Base-by-base conservation (phyloP, 768 basidiomycete species). In the Serendipita sp. region DNA sequence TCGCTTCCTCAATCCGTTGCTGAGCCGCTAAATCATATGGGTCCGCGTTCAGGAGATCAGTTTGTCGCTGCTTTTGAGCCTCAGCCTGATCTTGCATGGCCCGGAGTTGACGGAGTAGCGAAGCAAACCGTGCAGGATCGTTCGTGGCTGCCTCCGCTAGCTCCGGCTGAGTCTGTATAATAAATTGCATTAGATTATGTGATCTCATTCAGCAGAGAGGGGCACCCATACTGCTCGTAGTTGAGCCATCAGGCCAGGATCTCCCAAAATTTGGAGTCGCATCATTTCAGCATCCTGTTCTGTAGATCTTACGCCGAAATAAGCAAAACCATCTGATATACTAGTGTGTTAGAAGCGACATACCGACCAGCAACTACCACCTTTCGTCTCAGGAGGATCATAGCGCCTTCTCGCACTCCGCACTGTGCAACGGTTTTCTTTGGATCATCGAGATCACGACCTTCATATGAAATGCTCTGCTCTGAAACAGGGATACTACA, bases 1-100 rank as follows among this genome's bases (percentile, higher is more conserved):
- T 97, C 3, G 85, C 84, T 71, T 98, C 96, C 74, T 95, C 96
- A 64, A 99, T 99, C 77, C 81, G 85, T 66, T 78, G 79, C 75
- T 98, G 96, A 0, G 93, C 92, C 71, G 97, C 93, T 1, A 96
- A 76, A 71, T 96, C 86, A 74, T 81, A 97, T 1, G 95, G 93
- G 74, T 97, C 86, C 0, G 87, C 86, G 69, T 95, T 88, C 66
- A 97, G 79, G 15, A 76, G 75, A 68, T 78, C 79, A 54, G 88
- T 81, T 72, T 85, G 85, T 45, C 78, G 82, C 67, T 84, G 82
- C 18, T 78, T 79, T 44, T 77, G 77, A 34, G 83, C 64, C 67
- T 90, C 86, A 0, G 78, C 75, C 13, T 79, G 74, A 24, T 75
- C 67, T 30, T 84, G 82, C 35, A 82, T 80, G 53, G 80, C 78